A percentile compares a stretch with the other conserved stretches of the same genome.
Evolutionary conservation across 1,284 basidiomycete genomes (phyloP).

Genomic region (Boletus subluridellus): DNA sequence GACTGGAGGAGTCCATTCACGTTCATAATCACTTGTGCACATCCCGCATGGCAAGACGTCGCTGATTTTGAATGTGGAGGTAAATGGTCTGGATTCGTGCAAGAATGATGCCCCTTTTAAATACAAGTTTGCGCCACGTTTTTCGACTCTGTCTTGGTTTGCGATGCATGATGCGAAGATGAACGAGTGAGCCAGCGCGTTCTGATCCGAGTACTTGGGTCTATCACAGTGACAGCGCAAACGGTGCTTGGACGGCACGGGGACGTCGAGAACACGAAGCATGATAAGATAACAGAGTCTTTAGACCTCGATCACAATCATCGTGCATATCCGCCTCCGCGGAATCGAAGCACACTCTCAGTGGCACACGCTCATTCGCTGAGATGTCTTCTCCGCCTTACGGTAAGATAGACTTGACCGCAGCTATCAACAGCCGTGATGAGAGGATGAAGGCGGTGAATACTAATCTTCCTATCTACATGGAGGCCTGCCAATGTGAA

Average conservation of each 20-base stretch:
- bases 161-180: not conserved
- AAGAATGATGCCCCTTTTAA: not conserved
- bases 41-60: constrained; percentile 10
- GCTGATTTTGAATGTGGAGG: constrained; percentile 18
- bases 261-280: constrained; percentile 5
- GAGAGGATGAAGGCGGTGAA: constrained; percentile 1
- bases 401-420: constrained; percentile 2
- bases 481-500: constrained; percentile 5
- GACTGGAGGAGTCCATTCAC: not conserved
- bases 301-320: constrained; percentile 17
- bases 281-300: constrained; percentile 28
- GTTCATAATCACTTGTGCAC: not conserved
- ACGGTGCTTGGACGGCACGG: constrained; percentile 27
- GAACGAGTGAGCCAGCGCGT: constrained; percentile 12
- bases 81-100: not conserved
- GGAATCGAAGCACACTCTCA: constrained; percentile 15
- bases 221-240: not conserved
- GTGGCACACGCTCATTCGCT: constrained; percentile 7
- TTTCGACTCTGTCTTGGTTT: not conserved
- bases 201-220: not conserved
- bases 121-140: constrained; percentile 1
- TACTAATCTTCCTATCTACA: not conserved
- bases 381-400: constrained; percentile 3
- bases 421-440: not conserved
- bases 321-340: constrained; percentile 18